phyloP scores from a whole-genome alignment of 2,329 filamentous ascomycete species.

The Scorias spongiosa region DNA sequence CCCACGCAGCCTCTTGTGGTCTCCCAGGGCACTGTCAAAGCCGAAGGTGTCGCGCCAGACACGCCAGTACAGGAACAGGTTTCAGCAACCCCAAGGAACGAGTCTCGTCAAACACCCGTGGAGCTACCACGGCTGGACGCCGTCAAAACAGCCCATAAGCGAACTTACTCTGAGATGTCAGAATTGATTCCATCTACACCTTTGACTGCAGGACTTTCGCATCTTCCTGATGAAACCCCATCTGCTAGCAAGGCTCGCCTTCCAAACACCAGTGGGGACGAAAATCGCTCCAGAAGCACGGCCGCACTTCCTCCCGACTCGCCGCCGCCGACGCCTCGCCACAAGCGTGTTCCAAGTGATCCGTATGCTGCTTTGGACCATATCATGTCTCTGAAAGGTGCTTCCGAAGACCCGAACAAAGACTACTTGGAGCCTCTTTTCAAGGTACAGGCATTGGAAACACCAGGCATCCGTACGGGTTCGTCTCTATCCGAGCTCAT shows the following conservation, averaged over 20 bases:
- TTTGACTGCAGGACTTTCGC: not conserved
- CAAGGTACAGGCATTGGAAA: slow-evolving; percentile 39
- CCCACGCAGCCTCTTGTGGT: not conserved
- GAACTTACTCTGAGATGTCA: not conserved
- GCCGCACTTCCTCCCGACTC: not conserved
- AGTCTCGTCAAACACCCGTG: too few relatives aligned
- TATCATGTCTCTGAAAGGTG: slow-evolving; percentile 26
- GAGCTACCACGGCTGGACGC: too few relatives aligned
- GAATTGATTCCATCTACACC: not conserved
- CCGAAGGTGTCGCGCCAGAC: not conserved
- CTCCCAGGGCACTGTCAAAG: too few relatives aligned
- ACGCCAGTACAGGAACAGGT: not conserved
- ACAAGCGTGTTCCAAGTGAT: not conserved
- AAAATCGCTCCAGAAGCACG: not conserved
- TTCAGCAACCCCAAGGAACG: not conserved
- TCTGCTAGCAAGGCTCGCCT: not conserved
- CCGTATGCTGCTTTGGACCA: slow-evolving; percentile 2
- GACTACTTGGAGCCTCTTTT: slow-evolving; percentile 52
- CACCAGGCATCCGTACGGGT: slow-evolving; percentile 34
- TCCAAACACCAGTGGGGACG: not conserved
- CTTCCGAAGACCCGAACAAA: slow-evolving; percentile 29
- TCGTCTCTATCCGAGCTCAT: slow-evolving; percentile 54
- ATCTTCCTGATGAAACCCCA: not conserved
- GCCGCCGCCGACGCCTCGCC: not conserved
- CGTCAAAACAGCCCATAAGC: not conserved